phyloP scores from a whole-genome alignment of 2,329 filamentous ascomycete genomes.

The Neonectria ditissima region DNA sequence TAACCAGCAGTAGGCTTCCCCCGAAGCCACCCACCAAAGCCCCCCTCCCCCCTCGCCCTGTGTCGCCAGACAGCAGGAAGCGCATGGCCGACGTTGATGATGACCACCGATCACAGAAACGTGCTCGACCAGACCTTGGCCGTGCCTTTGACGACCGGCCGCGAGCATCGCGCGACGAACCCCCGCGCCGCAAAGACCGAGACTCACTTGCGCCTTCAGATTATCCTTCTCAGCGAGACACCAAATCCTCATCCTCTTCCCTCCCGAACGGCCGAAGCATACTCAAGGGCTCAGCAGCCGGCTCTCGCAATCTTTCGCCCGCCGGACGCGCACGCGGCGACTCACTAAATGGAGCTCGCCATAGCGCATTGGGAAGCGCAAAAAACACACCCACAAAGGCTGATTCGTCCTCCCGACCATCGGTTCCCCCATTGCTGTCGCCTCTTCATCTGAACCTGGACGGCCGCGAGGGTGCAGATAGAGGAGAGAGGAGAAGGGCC shows the following conservation, averaged over 20 bases:
- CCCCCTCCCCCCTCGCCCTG: slow-evolving; percentile 50
- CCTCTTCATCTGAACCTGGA: slow-evolving; percentile 62
- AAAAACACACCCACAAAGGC: slow-evolving; percentile 53
- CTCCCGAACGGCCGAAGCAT: slow-evolving; percentile 53
- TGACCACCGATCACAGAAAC: slow-evolving; percentile 59
- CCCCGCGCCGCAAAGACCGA: slow-evolving; percentile 48
- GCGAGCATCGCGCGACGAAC: slow-evolving; percentile 50
- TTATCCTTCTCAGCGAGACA: slow-evolving; percentile 44
- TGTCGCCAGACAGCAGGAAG: slow-evolving; percentile 62
- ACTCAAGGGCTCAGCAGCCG: slow-evolving; percentile 46
- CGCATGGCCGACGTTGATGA: slow-evolving; percentile 59
- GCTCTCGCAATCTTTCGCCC: slow-evolving; percentile 49
- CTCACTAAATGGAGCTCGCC: slow-evolving; percentile 58
- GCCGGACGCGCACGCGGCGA: slow-evolving; percentile 54
- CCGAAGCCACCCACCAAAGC: slow-evolving; percentile 51
- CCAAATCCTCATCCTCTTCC: slow-evolving; percentile 43
- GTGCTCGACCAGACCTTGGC: slow-evolving; percentile 55
- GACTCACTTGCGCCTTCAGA: slow-evolving; percentile 47
- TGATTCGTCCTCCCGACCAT: slow-evolving; percentile 53
- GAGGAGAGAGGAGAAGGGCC: slow-evolving; percentile 50
- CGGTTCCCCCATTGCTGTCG: slow-evolving; percentile 65
- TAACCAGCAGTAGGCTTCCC: slow-evolving; percentile 47
- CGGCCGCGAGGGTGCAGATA: slow-evolving; percentile 50
- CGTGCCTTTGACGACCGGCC: slow-evolving; percentile 49
- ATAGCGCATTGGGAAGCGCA: slow-evolving; percentile 49